These are phyloP conservation scores for Magnusiomyces sp. DNA, from an alignment of 1,139 yeast genomes.

Conservation along the genomic window DNA sequence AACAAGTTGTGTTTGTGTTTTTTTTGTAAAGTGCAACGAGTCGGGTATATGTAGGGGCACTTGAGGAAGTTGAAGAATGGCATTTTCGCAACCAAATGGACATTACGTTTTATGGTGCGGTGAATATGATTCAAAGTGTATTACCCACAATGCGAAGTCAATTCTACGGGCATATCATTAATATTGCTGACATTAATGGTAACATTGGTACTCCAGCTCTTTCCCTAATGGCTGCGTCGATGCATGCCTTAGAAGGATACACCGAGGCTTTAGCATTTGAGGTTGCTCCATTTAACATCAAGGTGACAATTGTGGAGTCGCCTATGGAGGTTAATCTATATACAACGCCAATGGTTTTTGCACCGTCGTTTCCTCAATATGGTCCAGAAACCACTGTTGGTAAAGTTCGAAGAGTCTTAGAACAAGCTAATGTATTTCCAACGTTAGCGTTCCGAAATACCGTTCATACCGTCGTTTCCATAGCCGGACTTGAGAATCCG, in stretches of 20 bases:
- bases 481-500: conserved; percentile 31
- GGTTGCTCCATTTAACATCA: conserved; percentile 25
- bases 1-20: conserved; percentile 6
- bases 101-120: conserved; percentile 24
- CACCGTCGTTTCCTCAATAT: conserved; percentile 18
- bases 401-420: conserved; percentile 19
- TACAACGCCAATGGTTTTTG: conserved; percentile 22
- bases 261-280: conserved; percentile 29
- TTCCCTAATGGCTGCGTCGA: conserved; percentile 25
- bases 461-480: conserved; percentile 22
- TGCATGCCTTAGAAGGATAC: conserved; percentile 32
- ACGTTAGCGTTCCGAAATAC: conserved; percentile 22
- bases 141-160: conserved; percentile 25
- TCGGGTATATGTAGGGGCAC: conserved; percentile 22
- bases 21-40: conserved; percentile 12
- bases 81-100: conserved; percentile 28
- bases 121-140: conserved; percentile 26
- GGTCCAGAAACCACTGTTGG: conserved; percentile 16
- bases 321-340: conserved; percentile 26
- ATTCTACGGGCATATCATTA: conserved; percentile 27
- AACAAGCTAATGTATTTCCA: conserved; percentile 21
- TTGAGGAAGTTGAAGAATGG: conserved; percentile 28
- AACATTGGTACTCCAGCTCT: conserved; percentile 28
- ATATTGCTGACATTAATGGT: conserved; percentile 28
- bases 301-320: conserved; percentile 28